A percentile compares a stretch with the other conserved stretches of the same genome.
Conservation (phyloP, 768 basidiomycete species). For the Guyanaporus albipodus region DNA sequence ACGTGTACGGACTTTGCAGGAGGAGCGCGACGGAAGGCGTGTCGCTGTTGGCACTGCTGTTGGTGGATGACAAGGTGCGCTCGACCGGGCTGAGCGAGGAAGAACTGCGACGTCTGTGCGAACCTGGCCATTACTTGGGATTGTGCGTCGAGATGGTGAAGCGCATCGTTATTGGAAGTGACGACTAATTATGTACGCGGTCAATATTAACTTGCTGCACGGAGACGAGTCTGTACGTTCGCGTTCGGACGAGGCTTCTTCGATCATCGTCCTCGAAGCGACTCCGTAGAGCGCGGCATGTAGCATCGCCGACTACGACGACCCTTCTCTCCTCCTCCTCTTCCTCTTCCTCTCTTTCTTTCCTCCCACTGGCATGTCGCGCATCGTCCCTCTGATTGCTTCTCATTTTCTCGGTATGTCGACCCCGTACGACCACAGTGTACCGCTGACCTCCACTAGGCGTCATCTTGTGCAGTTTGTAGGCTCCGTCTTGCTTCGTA, state of each 20-base stretch:
- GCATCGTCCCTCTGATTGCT: slow-evolving; percentile 19
- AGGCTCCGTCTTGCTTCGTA: slow-evolving; percentile 1
- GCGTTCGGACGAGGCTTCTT: slow-evolving; percentile 15
- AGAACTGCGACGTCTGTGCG: slow-evolving; percentile 33
- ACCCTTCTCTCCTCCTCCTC: not conserved
- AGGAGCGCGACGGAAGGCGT: slow-evolving; percentile 24
- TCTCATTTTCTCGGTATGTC: slow-evolving; percentile 29
- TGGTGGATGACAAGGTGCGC: slow-evolving; percentile 25
- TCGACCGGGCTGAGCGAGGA: slow-evolving; percentile 23
- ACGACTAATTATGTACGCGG: not conserved
- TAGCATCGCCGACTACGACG: slow-evolving; percentile 18
- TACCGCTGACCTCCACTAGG: slow-evolving; percentile 18
- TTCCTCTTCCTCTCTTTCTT: not conserved
- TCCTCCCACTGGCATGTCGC: slow-evolving; percentile 15
- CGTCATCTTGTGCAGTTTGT: slow-evolving; percentile 33
- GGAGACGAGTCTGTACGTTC: not conserved
- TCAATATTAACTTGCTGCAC: not conserved
- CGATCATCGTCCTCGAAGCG: slow-evolving; percentile 32
- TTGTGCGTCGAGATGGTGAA: slow-evolving; percentile 30
- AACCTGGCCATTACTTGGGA: slow-evolving; percentile 39
- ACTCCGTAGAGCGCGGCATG: slow-evolving; percentile 29
- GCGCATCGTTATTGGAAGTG: slow-evolving; percentile 5
- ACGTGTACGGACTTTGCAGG: slow-evolving; percentile 42
- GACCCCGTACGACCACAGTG: not conserved
- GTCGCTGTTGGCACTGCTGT: slow-evolving; percentile 33